Evolutionary conservation across 352 stramenopile genomes (phyloP), one percentile per base, ranked within the genome.

Genomic region (Phytophthora aleatoria): DNA sequence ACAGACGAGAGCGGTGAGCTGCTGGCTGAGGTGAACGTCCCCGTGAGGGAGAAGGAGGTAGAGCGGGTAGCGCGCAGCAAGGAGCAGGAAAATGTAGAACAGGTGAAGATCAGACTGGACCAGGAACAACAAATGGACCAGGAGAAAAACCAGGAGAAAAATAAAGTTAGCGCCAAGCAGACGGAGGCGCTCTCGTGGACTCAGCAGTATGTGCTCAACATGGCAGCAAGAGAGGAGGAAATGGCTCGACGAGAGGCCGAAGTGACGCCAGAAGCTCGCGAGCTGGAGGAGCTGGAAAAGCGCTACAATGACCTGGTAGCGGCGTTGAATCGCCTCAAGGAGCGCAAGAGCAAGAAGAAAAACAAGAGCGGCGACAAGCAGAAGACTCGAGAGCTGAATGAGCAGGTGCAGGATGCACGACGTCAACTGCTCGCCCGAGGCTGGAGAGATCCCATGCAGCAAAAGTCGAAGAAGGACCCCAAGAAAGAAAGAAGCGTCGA

Each of bases 121-220:
- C 20, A 62, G 27, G 27, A 64, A 27, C 24, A 64, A 27, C 24
- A 54, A 10, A 55, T 44, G 28, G 47, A 27, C 11, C 44, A 31
- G 36, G 20, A 61, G 38, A 52, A 76, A 44, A 41, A 55, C 9
- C 48, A 76, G 10, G 47, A 73, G n/a, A 41, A 50, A 6, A 61
- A 64, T 0, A 57, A 71, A 36, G 48, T 27, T 0, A 42, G 56
- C 9, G 49, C 27, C 5, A 58, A 67, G 24, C 35, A 60, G 12
- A 75, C 28, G 0, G 49, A 76, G 13, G 82, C 81, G 42, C 69
- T 88, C 51, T 83, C 82, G 31, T 94, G 85, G 85, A 94, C 85
- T 15, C 79, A 91, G 66, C 76, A 80, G 48, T 94, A 94, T 64
- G 50, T 94, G 49, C 56, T 81, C 61, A 73, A 79, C 41, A 82